A percentile compares a stretch with the other conserved stretches of the same genome.
Conservation (phyloP, 768 basidiomycete genomes). For the Auriscalpium orientale region DNA sequence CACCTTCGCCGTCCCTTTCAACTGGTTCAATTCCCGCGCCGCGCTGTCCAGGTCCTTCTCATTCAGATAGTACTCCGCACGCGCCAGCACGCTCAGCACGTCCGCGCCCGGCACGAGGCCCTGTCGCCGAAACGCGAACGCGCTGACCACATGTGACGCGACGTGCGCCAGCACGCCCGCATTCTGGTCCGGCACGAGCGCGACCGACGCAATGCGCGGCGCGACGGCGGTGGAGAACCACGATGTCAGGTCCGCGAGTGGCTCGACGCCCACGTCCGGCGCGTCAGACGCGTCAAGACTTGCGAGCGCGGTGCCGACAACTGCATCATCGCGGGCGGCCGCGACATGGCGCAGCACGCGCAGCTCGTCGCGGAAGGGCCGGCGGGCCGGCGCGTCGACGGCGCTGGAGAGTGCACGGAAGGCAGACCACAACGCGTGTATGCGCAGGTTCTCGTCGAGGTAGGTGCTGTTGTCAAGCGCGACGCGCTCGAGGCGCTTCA, state of each 20-base stretch:
- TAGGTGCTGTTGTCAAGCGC: slow-evolving; percentile 86
- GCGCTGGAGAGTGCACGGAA: slow-evolving; percentile 69
- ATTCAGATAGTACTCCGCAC: slow-evolving; percentile 83
- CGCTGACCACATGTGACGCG: slow-evolving; percentile 68
- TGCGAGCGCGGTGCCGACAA: slow-evolving; percentile 59
- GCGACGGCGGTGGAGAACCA: slow-evolving; percentile 85
- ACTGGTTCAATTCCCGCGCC: slow-evolving; percentile 84
- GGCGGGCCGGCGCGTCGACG: slow-evolving; percentile 57
- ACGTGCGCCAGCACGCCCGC: slow-evolving; percentile 85
- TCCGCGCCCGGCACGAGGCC: slow-evolving; percentile 79
- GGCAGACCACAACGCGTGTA: slow-evolving; percentile 91
- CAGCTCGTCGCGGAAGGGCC: slow-evolving; percentile 87
- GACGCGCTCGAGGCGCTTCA: slow-evolving; percentile 87
- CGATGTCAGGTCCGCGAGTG: slow-evolving; percentile 80
- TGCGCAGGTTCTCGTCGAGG: slow-evolving; percentile 88
- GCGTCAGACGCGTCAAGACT: slow-evolving; percentile 61
- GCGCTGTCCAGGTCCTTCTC: slow-evolving; percentile 92
- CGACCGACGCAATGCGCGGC: slow-evolving; percentile 80
- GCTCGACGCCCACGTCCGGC: slow-evolving; percentile 81
- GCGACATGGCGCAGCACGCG: slow-evolving; percentile 71
- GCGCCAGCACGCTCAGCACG: slow-evolving; percentile 76
- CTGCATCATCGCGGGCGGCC: slow-evolving; percentile 61
- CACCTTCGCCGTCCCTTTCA: slow-evolving; percentile 72
- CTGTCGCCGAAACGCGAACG: slow-evolving; percentile 70
- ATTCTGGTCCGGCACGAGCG: slow-evolving; percentile 85